Evolutionary conservation across 495 filamentous ascomycete genomes (phyloP), one percentile per base, ranked within the genome.

Genomic region (Parathielavia appendiculata): DNA sequence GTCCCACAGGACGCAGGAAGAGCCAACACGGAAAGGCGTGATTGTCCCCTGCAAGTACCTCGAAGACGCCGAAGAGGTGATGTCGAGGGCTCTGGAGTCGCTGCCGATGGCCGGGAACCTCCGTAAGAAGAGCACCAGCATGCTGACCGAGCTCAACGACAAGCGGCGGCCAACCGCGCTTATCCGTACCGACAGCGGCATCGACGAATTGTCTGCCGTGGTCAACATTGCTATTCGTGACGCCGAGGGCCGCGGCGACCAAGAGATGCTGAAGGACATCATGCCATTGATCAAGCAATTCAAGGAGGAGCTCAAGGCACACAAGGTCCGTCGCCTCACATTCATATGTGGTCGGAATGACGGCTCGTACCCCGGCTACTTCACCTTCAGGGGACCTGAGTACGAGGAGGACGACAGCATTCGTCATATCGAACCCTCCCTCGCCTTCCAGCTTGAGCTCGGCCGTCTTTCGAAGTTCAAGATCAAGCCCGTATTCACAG

Each of bases 371-470:
- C 93, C 95, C 34, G 90, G 88, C 19, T 97, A 98, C 81, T 97
- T 87, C 78, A 98, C 93, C 40, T 97, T 97, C 89, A 86, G 93
- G 64, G 92, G 92, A 5, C 92, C 95, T 36, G 74, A 79, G 51
- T 97, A 93, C 73, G 80, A 82, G 51, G 93, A 98, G 73, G 93
- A 97, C 65, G 81, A 87, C 68, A 93, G 87, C 69, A 97, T 98
- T 73, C 92, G 93, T 76, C 95, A 98, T 75, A 92, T 84, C 59
- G 93, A 98, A 75, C 93, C 93, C 43, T 92, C 93, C 50, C 77
- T 96, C 66, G 91, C 93, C 66, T 98, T 97, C 88, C 93, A 98
- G 80, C 86, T 97, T 65, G 93, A 98, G 73, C 82, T 98, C 58
- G 85, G 87, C 20, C 86, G 93, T 74, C 83, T 98, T 43, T 87